Percentiles rank a stretch among this genome's conserved stretches.
These are phyloP conservation scores for Sicyos edulis DNA, from an alignment of 306 rosid species.

Conservation along the genomic window DNA sequence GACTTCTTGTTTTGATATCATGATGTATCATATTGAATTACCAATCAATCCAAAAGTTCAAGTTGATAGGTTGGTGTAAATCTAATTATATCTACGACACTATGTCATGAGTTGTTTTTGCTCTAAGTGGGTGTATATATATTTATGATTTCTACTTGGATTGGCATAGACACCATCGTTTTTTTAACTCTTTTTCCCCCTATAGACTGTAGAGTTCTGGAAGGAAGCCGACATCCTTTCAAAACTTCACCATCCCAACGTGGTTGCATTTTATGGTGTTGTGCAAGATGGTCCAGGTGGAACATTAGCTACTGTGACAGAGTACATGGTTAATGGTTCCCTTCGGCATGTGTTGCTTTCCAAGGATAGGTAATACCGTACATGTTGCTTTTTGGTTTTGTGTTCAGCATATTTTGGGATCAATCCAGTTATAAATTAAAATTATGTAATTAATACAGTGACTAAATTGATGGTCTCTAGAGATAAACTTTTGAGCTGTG, in stretches of 20 bases:
- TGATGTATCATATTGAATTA: no score
- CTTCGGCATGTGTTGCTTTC: conserved; percentile 79
- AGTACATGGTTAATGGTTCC: conserved; percentile 89
- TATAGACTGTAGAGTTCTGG: conserved; percentile 76
- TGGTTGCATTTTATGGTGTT: conserved; percentile 84
- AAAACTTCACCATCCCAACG: conserved; percentile 93
- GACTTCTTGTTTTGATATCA: no score
- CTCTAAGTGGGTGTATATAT: conserved; percentile 6
- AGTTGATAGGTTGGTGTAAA: no score
- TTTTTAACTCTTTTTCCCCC: conserved; percentile 16
- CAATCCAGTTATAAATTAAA: background rate
- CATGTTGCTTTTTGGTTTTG: conserved; percentile 22
- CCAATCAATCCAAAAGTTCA: no score
- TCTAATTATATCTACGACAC: no score
- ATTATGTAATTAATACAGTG: background rate
- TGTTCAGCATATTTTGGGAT: conserved; percentile 10
- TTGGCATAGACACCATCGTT: background rate
- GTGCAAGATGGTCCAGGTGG: conserved; percentile 91
- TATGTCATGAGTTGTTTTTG: background rate
- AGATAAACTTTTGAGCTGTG: background rate
- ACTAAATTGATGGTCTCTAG: conserved; percentile 5
- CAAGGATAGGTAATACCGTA: conserved; percentile 64
- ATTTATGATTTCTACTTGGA: conserved; percentile 12
- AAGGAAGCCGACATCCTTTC: conserved; percentile 90
- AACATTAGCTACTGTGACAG: conserved; percentile 81